A percentile compares a stretch with the other conserved stretches of the same genome.
Evolutionary conservation across 2,329 filamentous ascomycete species (phyloP).

Genomic region (Cylindrodendrum hubeiense): DNA sequence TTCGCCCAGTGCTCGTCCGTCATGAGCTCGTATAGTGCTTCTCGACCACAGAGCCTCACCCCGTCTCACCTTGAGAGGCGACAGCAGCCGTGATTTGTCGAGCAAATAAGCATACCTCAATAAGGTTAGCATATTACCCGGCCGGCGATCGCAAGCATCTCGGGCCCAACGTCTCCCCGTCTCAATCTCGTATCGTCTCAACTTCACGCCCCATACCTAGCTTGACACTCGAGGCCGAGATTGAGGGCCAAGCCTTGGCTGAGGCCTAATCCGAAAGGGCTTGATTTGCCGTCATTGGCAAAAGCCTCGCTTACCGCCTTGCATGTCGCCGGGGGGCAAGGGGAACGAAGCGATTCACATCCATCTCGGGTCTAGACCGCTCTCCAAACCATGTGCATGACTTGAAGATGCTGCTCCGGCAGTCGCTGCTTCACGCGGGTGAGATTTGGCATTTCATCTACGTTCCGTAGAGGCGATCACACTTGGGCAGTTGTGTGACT

Average conservation of each 20-base stretch:
- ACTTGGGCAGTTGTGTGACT: constrained; percentile 31
- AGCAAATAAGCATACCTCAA: constrained; percentile 9
- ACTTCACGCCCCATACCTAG: background rate
- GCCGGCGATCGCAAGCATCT: background rate
- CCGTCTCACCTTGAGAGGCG: background rate
- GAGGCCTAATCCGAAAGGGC: constrained; percentile 9
- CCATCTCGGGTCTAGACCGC: constrained; percentile 4
- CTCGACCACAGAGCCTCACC: background rate
- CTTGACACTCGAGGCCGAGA: constrained; percentile 14
- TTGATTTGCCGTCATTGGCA: background rate
- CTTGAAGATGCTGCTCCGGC: background rate
- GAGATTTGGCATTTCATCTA: constrained; percentile 22
- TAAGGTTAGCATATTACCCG: background rate
- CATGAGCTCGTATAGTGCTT: background rate
- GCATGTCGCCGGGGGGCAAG: background rate
- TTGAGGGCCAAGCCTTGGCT: constrained; percentile 6
- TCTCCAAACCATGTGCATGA: background rate
- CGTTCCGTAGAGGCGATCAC: constrained; percentile 34
- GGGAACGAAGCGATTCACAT: constrained; percentile 15
- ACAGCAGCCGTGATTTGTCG: background rate
- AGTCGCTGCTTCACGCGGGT: constrained; percentile 13
- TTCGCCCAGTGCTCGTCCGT: background rate
- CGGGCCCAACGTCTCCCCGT: background rate
- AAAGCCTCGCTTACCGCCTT: constrained; percentile 8
- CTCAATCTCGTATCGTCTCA: constrained; percentile 12